Evolutionary conservation across 2,329 filamentous ascomycete species (phyloP).

Genomic region (Berkeleyomyces basicola): DNA sequence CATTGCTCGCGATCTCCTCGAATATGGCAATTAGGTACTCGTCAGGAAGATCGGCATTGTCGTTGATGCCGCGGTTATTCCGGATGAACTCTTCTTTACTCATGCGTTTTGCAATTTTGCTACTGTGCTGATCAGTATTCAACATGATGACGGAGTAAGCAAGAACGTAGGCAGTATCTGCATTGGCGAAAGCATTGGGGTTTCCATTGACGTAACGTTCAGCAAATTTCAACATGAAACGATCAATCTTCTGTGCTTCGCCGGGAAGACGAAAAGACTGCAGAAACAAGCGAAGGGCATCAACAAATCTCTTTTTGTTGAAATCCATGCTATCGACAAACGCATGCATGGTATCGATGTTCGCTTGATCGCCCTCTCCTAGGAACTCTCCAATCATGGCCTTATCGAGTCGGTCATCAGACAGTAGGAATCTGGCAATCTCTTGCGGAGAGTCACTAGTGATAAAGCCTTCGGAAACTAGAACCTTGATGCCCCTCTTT

Average conservation of each 20-base stretch:
- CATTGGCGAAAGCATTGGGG: slow-evolving; percentile 93
- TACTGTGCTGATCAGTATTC: slow-evolving; percentile 89
- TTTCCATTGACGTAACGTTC: slow-evolving; percentile 91
- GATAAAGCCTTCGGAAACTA: slow-evolving; percentile 79
- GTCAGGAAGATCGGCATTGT: slow-evolving; percentile 79
- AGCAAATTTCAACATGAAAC: slow-evolving; percentile 98
- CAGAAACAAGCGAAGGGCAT: slow-evolving; percentile 76
- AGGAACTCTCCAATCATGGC: slow-evolving; percentile 84
- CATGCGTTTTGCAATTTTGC: slow-evolving; percentile 73
- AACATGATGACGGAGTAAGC: slow-evolving; percentile 94
- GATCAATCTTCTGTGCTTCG: slow-evolving; percentile 97
- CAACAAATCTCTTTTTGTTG: slow-evolving; percentile 75
- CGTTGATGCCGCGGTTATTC: slow-evolving; percentile 97
- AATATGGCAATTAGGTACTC: slow-evolving; percentile 83
- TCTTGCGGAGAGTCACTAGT: slow-evolving; percentile 59
- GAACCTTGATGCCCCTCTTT: slow-evolving; percentile 73
- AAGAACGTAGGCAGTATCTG: slow-evolving; percentile 90
- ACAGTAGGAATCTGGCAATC: slow-evolving; percentile 67
- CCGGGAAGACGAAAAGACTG: slow-evolving; percentile 90
- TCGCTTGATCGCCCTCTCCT: slow-evolving; percentile 80
- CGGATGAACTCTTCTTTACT: slow-evolving; percentile 96
- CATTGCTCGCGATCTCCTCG: slow-evolving; percentile 78
- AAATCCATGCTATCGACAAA: slow-evolving; percentile 97
- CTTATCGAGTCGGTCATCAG: slow-evolving; percentile 77
- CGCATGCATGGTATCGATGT: slow-evolving; percentile 95